These are phyloP conservation scores for Fagopyrum tataricum DNA, from an alignment of 148 eudicot genomes.

Conservation along the genomic window DNA sequence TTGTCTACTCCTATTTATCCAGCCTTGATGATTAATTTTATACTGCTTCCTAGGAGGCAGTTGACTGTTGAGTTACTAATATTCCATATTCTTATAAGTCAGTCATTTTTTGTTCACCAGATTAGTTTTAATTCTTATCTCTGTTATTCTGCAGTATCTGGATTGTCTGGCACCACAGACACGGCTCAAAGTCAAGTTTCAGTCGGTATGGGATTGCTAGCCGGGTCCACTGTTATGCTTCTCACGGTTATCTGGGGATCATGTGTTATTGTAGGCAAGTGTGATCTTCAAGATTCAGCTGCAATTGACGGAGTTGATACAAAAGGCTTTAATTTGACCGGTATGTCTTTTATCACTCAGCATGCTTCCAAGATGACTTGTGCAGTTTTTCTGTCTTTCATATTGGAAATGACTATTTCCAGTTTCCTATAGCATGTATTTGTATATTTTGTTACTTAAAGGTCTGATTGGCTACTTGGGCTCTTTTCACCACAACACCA, in stretches of 20 bases:
- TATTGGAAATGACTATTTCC: too few species aligned
- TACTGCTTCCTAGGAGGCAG: neutral
- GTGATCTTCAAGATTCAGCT: slow-evolving; percentile 44
- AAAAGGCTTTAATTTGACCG: slow-evolving; percentile 50
- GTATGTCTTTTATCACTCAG: slow-evolving; percentile 21
- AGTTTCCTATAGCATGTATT: neutral
- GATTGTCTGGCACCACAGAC: slow-evolving; percentile 66
- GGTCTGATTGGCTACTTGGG: neutral
- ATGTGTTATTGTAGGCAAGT: slow-evolving; percentile 78
- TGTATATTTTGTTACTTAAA: neutral
- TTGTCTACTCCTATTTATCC: too few species aligned
- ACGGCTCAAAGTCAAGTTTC: slow-evolving; percentile 87
- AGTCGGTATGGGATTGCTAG: slow-evolving; percentile 91
- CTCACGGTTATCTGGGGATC: slow-evolving; percentile 88
- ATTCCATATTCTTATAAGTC: neutral
- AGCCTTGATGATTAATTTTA: too few species aligned
- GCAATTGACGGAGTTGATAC: slow-evolving; percentile 61
- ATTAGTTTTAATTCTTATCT: neutral
- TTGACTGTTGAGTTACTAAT: neutral
- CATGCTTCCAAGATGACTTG: neutral
- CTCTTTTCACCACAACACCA: neutral
- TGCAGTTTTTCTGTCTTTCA: neutral
- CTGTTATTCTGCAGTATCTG: slow-evolving; percentile 51
- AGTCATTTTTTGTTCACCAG: neutral
- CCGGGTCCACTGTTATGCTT: slow-evolving; percentile 94